A percentile compares a stretch with the other conserved stretches of the same genome.
These are phyloP conservation scores for Serendipita sp. DNA, from an alignment of 768 basidiomycete genomes.

Conservation along the genomic window DNA sequence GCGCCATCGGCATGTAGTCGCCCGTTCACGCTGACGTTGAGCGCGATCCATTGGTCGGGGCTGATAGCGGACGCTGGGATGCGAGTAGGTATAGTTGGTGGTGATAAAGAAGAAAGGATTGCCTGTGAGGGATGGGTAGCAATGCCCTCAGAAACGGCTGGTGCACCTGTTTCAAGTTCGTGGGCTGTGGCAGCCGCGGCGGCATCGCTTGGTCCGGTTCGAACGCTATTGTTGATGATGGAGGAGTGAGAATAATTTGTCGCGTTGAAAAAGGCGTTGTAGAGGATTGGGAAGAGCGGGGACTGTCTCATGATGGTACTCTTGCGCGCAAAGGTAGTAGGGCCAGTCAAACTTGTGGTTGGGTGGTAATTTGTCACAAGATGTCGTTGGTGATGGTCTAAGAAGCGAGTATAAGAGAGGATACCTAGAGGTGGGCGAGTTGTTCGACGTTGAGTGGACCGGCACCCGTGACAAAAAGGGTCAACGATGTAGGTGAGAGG, in stretches of 20 bases:
- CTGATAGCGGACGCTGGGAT: conserved; percentile 1
- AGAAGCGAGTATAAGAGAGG: neutral
- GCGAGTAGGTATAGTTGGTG: neutral
- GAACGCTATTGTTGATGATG: neutral
- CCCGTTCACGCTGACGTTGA: conserved; percentile 21
- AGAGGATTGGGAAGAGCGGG: neutral
- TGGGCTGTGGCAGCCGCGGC: neutral
- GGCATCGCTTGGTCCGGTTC: neutral
- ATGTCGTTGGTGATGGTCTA: too few species aligned
- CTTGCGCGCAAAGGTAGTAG: too few species aligned
- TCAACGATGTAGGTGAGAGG: too few species aligned
- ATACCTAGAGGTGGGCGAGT: neutral
- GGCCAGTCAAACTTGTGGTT: too few species aligned
- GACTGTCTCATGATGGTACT: neutral
- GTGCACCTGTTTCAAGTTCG: neutral
- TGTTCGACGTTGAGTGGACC: neutral
- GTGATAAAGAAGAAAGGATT: neutral
- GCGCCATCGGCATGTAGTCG: conserved; percentile 16
- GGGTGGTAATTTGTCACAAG: too few species aligned
- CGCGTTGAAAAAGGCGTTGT: neutral
- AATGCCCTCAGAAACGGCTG: neutral
- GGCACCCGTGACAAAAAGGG: neutral
- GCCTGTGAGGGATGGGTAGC: neutral
- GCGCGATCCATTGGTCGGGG: conserved; percentile 10
- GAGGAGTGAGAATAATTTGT: neutral